A percentile compares a stretch with the other conserved stretches of the same genome.
phyloP scores from a whole-genome alignment of 2,329 filamentous ascomycete species.

The Pyrenophora seminiperda region DNA sequence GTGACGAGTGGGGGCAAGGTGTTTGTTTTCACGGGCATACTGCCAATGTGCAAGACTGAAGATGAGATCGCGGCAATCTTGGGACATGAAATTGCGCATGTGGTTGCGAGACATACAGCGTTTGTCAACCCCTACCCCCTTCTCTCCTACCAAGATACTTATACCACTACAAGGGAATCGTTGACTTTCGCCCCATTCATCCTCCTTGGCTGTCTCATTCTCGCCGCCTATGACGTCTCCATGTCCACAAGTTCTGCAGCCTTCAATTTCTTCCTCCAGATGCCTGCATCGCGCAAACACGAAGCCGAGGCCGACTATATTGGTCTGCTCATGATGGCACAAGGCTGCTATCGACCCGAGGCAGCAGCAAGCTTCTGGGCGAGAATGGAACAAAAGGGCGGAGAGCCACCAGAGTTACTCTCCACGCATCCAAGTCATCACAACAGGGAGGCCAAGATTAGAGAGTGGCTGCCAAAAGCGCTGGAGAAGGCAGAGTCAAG shows the following conservation, averaged over 20 bases:
- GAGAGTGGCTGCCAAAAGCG: conserved; percentile 59
- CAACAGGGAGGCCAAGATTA: conserved; percentile 68
- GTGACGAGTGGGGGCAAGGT: conserved; percentile 79
- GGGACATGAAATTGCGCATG: conserved; percentile 81
- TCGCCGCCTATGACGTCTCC: conserved; percentile 50
- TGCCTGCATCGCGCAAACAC: conserved; percentile 72
- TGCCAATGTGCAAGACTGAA: conserved; percentile 69
- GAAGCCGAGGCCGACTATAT: conserved; percentile 82
- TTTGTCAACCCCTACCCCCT: conserved; percentile 14
- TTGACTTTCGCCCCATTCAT: conserved; percentile 55
- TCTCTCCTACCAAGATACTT: neutral
- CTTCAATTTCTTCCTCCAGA: conserved; percentile 67
- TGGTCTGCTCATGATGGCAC: conserved; percentile 80
- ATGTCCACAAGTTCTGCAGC: conserved; percentile 51
- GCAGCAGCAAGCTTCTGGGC: conserved; percentile 67
- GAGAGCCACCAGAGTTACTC: conserved; percentile 70
- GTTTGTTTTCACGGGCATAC: conserved; percentile 76
- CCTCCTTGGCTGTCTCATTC: conserved; percentile 43
- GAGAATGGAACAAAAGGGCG: conserved; percentile 63
- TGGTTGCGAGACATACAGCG: conserved; percentile 51
- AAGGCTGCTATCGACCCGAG: conserved; percentile 75
- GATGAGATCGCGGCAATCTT: conserved; percentile 75
- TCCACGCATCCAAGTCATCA: conserved; percentile 77
- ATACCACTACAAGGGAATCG: conserved; percentile 57
- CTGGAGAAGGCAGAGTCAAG: conserved; percentile 44